phyloP scores from a whole-genome alignment of 768 basidiomycete species.

The Megacollybia marginata region DNA sequence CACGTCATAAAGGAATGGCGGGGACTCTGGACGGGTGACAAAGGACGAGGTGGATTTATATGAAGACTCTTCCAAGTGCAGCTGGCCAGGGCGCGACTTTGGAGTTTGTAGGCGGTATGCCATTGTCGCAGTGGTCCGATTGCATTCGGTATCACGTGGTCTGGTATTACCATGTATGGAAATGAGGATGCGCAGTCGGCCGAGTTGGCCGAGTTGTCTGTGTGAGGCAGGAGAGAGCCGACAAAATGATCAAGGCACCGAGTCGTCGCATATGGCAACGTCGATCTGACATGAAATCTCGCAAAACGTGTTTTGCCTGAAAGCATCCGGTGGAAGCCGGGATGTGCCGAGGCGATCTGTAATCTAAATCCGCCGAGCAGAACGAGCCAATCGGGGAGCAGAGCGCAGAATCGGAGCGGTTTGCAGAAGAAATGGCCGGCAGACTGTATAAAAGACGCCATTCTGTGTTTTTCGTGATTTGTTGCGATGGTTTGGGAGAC shows the following conservation, averaged over 20 bases:
- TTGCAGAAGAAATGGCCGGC: neutral
- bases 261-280: neutral
- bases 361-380: neutral
- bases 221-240: conserved; percentile 41
- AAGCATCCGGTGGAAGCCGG: neutral
- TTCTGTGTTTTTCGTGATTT: too few relatives aligned
- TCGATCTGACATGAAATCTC: neutral
- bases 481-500: too few relatives aligned
- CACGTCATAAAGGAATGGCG: conserved; percentile 53
- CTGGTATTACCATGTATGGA: too few relatives aligned
- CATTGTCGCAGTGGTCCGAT: too few relatives aligned
- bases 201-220: conserved; percentile 16
- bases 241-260: neutral
- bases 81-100: conserved; percentile 54
- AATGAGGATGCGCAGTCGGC: too few relatives aligned
- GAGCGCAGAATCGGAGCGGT: neutral
- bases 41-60: conserved; percentile 24
- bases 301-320: neutral
- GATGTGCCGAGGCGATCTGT: too few relatives aligned
- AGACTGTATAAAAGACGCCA: neutral
- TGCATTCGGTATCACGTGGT: too few relatives aligned
- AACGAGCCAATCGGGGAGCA: neutral
- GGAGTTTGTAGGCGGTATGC: conserved; percentile 59
- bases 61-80: conserved; percentile 45
- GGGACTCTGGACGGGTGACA: too few relatives aligned